phyloP scores from a whole-genome alignment of 2,329 filamentous ascomycete genomes.

The Cladorrhinum sp. region DNA sequence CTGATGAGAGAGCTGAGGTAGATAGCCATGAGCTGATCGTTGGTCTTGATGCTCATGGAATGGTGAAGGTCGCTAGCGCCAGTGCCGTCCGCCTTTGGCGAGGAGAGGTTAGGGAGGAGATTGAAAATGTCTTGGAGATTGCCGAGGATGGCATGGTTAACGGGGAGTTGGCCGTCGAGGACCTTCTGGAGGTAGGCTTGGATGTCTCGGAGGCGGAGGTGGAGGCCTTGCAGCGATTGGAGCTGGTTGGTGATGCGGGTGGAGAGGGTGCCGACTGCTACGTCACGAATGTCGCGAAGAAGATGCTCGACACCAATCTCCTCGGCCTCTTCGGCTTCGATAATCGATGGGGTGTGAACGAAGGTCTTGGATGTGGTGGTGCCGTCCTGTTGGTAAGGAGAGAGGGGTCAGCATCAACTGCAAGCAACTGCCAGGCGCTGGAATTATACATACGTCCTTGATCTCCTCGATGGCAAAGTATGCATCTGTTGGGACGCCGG shows the following conservation, averaged over 20 bases:
- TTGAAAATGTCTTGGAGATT: slow-evolving; percentile 99
- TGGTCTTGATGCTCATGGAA: slow-evolving; percentile 98
- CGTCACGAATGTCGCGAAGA: slow-evolving; percentile 94
- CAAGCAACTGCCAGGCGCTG: background rate
- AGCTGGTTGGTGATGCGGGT: slow-evolving; percentile 97
- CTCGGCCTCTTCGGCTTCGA: slow-evolving; percentile 97
- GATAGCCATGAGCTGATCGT: slow-evolving; percentile 98
- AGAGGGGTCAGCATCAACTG: slow-evolving; percentile 12
- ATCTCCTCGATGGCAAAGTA: slow-evolving; percentile 99
- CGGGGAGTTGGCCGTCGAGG: slow-evolving; percentile 83
- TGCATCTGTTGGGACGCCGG: slow-evolving; percentile 94
- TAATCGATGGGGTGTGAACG: slow-evolving; percentile 95
- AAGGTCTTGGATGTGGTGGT: slow-evolving; percentile 97
- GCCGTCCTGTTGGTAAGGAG: slow-evolving; percentile 65
- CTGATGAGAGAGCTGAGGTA: slow-evolving; percentile 96
- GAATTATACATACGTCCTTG: slow-evolving; percentile 72
- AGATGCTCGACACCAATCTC: slow-evolving; percentile 98
- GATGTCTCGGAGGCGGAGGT: slow-evolving; percentile 91
- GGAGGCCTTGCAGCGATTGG: slow-evolving; percentile 92
- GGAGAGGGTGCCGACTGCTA: slow-evolving; percentile 93
- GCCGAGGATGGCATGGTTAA: slow-evolving; percentile 95
- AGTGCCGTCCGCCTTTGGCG: slow-evolving; percentile 65
- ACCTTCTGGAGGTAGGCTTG: slow-evolving; percentile 95
- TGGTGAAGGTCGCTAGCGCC: slow-evolving; percentile 73
- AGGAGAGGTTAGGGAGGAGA: slow-evolving; percentile 90